Conservation (phyloP, 2,329 filamentous ascomycete genomes). For the Phyllosticta citribraziliensis region DNA sequence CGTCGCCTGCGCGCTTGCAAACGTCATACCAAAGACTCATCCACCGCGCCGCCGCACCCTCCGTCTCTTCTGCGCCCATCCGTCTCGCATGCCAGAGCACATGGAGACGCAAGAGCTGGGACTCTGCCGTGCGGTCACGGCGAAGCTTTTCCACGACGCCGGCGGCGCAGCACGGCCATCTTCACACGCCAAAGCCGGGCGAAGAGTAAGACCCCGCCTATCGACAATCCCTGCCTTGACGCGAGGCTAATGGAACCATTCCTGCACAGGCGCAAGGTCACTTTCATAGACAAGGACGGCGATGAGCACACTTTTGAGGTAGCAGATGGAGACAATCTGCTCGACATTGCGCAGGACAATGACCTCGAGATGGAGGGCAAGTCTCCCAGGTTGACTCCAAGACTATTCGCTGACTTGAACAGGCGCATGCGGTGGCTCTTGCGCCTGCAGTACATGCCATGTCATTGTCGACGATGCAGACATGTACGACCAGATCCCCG, state of each 20-base stretch:
- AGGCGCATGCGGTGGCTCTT: slow-evolving; percentile 87
- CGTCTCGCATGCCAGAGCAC: neutral
- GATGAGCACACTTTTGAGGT: slow-evolving; percentile 68
- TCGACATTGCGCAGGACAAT: slow-evolving; percentile 90
- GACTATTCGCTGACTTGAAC: slow-evolving; percentile 1
- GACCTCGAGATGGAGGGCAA: slow-evolving; percentile 89
- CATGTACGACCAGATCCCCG: slow-evolving; percentile 67
- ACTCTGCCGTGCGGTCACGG: slow-evolving; percentile 9
- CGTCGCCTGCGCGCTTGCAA: neutral
- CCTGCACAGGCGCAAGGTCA: slow-evolving; percentile 64
- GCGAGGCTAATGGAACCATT: neutral
- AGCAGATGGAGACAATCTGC: slow-evolving; percentile 76
- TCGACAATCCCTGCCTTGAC: neutral
- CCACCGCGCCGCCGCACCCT: slow-evolving; percentile 1
- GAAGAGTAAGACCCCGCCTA: slow-evolving; percentile 62
- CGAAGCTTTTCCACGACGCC: slow-evolving; percentile 58
- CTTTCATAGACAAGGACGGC: slow-evolving; percentile 88
- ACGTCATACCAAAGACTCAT: slow-evolving; percentile 3
- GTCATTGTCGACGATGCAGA: slow-evolving; percentile 69
- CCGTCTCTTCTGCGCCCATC: neutral
- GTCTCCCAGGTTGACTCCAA: neutral
- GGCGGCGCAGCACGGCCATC: slow-evolving; percentile 59
- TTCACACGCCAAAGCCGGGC: slow-evolving; percentile 74
- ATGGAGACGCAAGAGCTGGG: neutral
- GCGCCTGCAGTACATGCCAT: slow-evolving; percentile 88